Evolutionary conservation across 345 rosid species (phyloP), one percentile per base, ranked within the genome.

Genomic region (Citrus mangshanensis): DNA sequence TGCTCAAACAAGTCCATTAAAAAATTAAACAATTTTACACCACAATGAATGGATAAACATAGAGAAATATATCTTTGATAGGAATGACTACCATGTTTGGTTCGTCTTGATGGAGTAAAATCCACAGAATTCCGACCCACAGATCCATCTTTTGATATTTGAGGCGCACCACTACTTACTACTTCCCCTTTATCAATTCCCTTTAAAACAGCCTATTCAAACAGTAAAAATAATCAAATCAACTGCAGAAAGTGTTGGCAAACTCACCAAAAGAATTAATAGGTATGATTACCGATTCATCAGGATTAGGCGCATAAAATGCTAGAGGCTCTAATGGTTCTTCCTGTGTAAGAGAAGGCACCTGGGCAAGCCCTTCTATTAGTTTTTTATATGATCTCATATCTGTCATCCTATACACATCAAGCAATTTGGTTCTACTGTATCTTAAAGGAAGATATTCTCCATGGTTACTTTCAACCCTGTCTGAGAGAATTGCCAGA

Each of bases 141-240:
- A 46, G 89, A 79, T 65, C 90, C 94, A 80, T 94, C 97, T 87
- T 93, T 96, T 13, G 92, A 78, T 27, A 83, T 77, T 81, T 89
- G 98, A 62, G 95, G 90, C 46, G 97, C 97, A 70, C 95, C 93
- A 55, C 98, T 94, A 74, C 95, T 89, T 68, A 92, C 87, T 32
- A 90, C 84, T 22, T 93, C 97, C 63, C 98, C 99, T 79, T 89
- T 87, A 81, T 90, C 93, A 85, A 97, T 94, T 79, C 89, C 98
- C 76, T 91, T 89, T 84, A 97, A 78, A 80, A 93, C 83, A 81
- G 63, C 89, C 99, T 97, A 77, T 18, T 78, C 37, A 81, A 56
- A 62, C 63, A 76, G 69, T 3, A 24, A 75, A 75, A 51, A 59
- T 54, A 68, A 80, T 77, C 32, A 77, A 78, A 73, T 63, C 55